Evolutionary conservation across 768 basidiomycete genomes (phyloP).

Genomic region (Mycena filopes): DNA sequence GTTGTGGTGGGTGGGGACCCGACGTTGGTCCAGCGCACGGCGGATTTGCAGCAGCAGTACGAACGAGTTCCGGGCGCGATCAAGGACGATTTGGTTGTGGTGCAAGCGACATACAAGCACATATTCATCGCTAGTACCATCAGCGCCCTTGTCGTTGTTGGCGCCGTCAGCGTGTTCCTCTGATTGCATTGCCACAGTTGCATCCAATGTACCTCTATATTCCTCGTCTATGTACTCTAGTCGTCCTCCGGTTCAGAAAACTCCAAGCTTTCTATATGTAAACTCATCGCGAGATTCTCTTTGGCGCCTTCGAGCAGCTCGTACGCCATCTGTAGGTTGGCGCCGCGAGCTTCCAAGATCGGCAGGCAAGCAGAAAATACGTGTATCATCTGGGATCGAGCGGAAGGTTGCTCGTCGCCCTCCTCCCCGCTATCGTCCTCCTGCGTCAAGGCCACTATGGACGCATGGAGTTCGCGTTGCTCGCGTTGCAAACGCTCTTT

Average conservation of each 20-base stretch:
- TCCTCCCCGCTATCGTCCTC: slow-evolving; percentile 5
- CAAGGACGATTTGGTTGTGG: slow-evolving; percentile 28
- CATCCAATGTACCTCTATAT: not conserved
- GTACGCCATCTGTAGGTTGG: slow-evolving; percentile 59
- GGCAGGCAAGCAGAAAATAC: slow-evolving; percentile 60
- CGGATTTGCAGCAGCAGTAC: slow-evolving; percentile 30
- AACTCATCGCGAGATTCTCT: slow-evolving; percentile 57
- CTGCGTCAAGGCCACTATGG: slow-evolving; percentile 39
- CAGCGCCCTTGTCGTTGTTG: slow-evolving; percentile 25
- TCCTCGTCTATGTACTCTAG: not conserved
- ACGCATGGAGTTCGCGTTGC: slow-evolving; percentile 37
- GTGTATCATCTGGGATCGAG: slow-evolving; percentile 52
- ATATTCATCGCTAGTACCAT: slow-evolving; percentile 28
- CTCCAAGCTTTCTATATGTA: slow-evolving; percentile 58
- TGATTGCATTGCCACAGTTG: not conserved
- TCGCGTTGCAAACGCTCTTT: slow-evolving; percentile 39
- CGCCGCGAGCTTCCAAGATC: slow-evolving; percentile 56
- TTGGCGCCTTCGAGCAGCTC: slow-evolving; percentile 61
- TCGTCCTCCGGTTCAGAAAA: slow-evolving; percentile 24
- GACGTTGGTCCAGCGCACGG: slow-evolving; percentile 29
- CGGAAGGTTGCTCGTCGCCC: slow-evolving; percentile 34
- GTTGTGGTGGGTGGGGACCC: slow-evolving; percentile 31
- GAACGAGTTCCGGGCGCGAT: slow-evolving; percentile 26
- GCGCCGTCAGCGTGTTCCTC: slow-evolving; percentile 11
- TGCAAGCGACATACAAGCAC: slow-evolving; percentile 28